Conservation (phyloP, 257 asterid genomes). For the Forsythia suspensa region DNA sequence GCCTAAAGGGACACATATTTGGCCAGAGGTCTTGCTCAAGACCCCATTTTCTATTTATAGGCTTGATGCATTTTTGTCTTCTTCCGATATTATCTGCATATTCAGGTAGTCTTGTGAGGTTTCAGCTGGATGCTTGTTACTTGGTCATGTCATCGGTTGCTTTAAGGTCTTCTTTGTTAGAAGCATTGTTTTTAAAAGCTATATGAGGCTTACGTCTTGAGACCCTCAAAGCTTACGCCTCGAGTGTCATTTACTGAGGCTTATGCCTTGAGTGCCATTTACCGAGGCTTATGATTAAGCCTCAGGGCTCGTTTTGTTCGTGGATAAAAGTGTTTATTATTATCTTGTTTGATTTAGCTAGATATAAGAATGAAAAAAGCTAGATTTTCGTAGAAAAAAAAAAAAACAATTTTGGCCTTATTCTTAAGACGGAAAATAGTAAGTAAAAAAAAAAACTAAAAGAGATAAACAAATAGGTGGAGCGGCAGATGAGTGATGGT, state of each 20-base stretch:
- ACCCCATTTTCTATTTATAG: neutral
- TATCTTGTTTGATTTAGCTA: too few species aligned
- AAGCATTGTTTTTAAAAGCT: neutral
- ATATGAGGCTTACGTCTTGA: neutral
- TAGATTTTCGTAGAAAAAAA: too few species aligned
- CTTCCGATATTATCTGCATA: neutral
- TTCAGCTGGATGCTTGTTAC: neutral
- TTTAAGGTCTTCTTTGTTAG: neutral
- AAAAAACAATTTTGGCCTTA: too few species aligned
- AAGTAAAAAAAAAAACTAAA: too few species aligned
- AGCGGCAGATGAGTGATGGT: too few species aligned
- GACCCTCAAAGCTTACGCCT: neutral
- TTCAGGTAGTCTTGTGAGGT: neutral
- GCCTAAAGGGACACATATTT: neutral
- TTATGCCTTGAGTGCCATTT: neutral
- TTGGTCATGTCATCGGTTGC: neutral
- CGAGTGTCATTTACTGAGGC: too few species aligned
- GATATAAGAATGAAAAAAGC: too few species aligned
- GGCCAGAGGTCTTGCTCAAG: neutral
- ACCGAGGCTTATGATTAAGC: too few species aligned
- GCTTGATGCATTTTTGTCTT: neutral
- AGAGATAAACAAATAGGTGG: too few species aligned
- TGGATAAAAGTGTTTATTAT: too few species aligned
- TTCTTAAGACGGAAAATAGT: too few species aligned
- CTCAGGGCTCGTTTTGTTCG: neutral